Base-by-base conservation (phyloP, 768 basidiomycete genomes). In the Lactifluus echinatus region DNA sequence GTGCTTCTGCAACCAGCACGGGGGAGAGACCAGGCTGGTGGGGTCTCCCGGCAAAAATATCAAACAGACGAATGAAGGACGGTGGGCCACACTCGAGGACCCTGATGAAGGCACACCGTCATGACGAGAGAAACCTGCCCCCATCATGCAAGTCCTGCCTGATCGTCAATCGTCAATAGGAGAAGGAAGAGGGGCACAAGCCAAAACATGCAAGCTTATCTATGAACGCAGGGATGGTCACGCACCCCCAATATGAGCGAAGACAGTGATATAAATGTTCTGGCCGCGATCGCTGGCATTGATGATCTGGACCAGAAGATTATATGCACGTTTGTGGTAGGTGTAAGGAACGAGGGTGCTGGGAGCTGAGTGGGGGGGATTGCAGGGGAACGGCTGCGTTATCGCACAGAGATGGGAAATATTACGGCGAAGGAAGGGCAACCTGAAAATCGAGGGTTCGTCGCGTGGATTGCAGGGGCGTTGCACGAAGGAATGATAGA, bases 311-410 rank as follows among this genome's bases (percentile, higher is more conserved):
- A 15, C 53, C 43, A 49, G 17, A 47, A 48, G 40, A 49, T 19
- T 4, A 46, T 31, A 46, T 50, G 36, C 45, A 58, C 19, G 46
- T 48, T 53, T 5, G 36, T 26, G 5, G 12, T 29, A 42, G 17
- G 31, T 24, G 53, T 39, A 33, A 59, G 58, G 53, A 55, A 59
- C 53, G 48, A 31, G 58, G 58, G 57, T 59, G 42, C 46, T n/a
- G 26, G 11, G 8, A 14, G 23, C 33, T 26, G 40, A 54, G 11
- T 36, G 28, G 48, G 39, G 19, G 44, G 50, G 21, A 23, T 33
- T 23, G 40, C n/a, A 23, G 23, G 40, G 36, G 49, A 15, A 28
- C 8, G 42, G 28, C n/a, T 24, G 40, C 15, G 33, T 7, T 39
- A 45, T 50, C 48, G 34, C 53, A 23, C 39, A 48, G 46, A 49